Evolutionary conservation across 192 early-diverging fungal genomes (phyloP).

Genomic region (Coemansia sp.): DNA sequence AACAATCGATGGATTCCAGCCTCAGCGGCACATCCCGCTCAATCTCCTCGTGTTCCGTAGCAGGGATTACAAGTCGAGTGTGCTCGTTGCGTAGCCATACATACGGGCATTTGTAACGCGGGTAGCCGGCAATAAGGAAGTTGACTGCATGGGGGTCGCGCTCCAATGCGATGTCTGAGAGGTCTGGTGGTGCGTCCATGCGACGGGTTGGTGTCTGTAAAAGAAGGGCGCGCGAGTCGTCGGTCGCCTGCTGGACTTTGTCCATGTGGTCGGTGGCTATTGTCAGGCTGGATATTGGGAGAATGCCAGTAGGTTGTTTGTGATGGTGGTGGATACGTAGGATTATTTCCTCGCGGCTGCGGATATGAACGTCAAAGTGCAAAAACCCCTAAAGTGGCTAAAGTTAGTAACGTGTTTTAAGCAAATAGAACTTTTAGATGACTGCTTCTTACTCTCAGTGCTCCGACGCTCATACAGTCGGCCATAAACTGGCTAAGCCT

Average conservation of each 20-base stretch:
- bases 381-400: slow-evolving; percentile 64
- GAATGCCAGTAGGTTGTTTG: slow-evolving; percentile 17
- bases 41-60: slow-evolving; percentile 36
- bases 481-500: slow-evolving; percentile 61
- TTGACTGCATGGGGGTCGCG: slow-evolving; percentile 54
- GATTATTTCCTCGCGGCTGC: slow-evolving; percentile 67
- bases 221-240: slow-evolving; percentile 10
- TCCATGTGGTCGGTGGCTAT: slow-evolving; percentile 47
- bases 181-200: slow-evolving; percentile 20
- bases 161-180: slow-evolving; percentile 24
- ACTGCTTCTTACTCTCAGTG: slow-evolving; percentile 59
- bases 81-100: slow-evolving; percentile 70
- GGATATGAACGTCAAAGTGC: slow-evolving; percentile 63
- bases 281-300: slow-evolving; percentile 51
- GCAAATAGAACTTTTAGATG: not conserved
- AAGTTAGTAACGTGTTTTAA: not conserved
- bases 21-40: slow-evolving; percentile 62
- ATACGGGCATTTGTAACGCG: slow-evolving; percentile 67
- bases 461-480: slow-evolving; percentile 66
- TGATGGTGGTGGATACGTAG: slow-evolving; percentile 58
- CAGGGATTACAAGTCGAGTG: slow-evolving; percentile 51
- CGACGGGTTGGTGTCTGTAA: not conserved
- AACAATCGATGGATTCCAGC: slow-evolving; percentile 62
- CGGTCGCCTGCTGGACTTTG: slow-evolving; percentile 23
- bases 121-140: slow-evolving; percentile 67